Conservation (phyloP, 495 filamentous ascomycete species). For the Penicillium diatomitis region DNA sequence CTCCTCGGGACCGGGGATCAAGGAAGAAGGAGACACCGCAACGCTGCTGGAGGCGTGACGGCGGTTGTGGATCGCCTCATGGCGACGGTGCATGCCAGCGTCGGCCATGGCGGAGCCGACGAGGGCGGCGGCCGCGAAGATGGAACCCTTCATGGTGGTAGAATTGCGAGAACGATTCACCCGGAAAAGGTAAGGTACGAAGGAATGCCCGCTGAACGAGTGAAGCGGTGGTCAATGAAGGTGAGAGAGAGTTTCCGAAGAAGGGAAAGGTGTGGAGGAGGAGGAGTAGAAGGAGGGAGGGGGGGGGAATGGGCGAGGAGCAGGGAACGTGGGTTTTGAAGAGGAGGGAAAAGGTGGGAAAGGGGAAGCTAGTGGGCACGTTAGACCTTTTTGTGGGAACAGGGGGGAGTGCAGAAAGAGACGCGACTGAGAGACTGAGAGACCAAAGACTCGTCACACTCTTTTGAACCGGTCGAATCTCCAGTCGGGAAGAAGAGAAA, state of each 20-base stretch:
- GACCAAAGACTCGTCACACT: conserved; percentile 1
- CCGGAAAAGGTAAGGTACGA: conserved; percentile 24
- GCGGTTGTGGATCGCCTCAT: conserved; percentile 50
- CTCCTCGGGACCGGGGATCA: conserved; percentile 24
- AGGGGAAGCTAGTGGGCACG: conserved; percentile 38
- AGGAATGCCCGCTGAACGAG: conserved; percentile 94
- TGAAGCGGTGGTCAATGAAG: conserved; percentile 73
- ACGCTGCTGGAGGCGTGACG: conserved; percentile 8
- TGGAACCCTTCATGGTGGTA: conserved; percentile 58
- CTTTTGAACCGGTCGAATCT: neutral
- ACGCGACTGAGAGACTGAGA: too few species aligned
- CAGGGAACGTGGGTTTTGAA: conserved; percentile 31
- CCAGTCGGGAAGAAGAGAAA: conserved; percentile 30
- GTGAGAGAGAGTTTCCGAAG: neutral
- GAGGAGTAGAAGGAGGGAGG: conserved; percentile 19
- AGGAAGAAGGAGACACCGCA: conserved; percentile 22
- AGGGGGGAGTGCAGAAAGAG: neutral
- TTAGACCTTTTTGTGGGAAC: conserved; percentile 39
- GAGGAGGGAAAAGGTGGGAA: conserved; percentile 17
- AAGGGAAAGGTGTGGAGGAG: conserved; percentile 22
- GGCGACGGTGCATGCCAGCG: conserved; percentile 49
- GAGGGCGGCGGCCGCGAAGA: conserved; percentile 58
- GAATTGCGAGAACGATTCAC: conserved; percentile 14
- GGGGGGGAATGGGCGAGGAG: conserved; percentile 20
- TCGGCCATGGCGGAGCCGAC: conserved; percentile 54